Evolutionary conservation across 2,329 filamentous ascomycete genomes (phyloP).

Genomic region (Scortechinia acanthostroma): DNA sequence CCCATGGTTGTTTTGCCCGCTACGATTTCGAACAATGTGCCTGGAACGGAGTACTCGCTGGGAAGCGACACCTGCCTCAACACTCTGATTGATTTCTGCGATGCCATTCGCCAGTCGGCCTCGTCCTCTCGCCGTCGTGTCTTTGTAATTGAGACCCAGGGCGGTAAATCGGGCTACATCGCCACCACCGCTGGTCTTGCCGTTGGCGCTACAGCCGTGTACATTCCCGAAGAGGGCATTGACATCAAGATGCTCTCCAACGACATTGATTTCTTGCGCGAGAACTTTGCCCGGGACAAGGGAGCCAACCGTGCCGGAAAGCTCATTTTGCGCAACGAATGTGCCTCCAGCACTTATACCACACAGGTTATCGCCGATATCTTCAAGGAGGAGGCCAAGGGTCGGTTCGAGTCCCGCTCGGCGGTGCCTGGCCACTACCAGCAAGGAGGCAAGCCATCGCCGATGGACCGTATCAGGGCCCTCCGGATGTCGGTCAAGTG

Average conservation of each 20-base stretch:
- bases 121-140: conserved; percentile 87
- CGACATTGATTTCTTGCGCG: conserved; percentile 82
- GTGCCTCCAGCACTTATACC: conserved; percentile 80
- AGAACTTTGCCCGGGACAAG: conserved; percentile 77
- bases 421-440: conserved; percentile 91
- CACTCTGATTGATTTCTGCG: conserved; percentile 87
- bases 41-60: conserved; percentile 92
- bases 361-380: conserved; percentile 92
- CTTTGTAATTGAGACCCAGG: conserved; percentile 97
- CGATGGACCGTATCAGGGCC: conserved; percentile 92
- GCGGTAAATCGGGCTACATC: conserved; percentile 87
- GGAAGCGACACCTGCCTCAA: conserved; percentile 96
- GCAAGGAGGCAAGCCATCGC: conserved; percentile 83
- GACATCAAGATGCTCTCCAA: conserved; percentile 84
- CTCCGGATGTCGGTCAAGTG: conserved; percentile 89
- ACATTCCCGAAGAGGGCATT: conserved; percentile 94
- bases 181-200: conserved; percentile 82
- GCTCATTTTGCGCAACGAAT: conserved; percentile 93
- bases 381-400: conserved; percentile 86
- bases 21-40: conserved; percentile 98
- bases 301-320: conserved; percentile 87
- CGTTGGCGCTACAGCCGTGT: conserved; percentile 88
- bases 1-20: conserved; percentile 86
- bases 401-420: conserved; percentile 84
- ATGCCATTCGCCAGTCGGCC: conserved; percentile 94